phyloP scores from a whole-genome alignment of 176 grass and related monocot species.

The Avena atlantica region DNA sequence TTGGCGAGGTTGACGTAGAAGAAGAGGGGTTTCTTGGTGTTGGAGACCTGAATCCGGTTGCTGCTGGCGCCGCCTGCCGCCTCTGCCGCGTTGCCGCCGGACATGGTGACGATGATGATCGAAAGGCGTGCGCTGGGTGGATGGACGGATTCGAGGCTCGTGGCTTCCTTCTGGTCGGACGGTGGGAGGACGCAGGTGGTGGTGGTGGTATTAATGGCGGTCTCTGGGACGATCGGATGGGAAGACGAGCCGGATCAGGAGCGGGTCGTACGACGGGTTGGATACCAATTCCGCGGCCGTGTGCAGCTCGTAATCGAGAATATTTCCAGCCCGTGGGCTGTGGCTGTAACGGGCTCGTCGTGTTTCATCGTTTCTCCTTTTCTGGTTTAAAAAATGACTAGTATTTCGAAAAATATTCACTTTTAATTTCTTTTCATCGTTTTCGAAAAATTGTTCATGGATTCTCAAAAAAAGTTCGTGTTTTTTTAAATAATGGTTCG shows the following conservation, averaged over 20 bases:
- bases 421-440: too few relatives aligned
- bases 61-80: neutral
- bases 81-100: constrained; percentile 27
- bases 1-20: constrained; percentile 94
- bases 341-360: too few relatives aligned
- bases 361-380: neutral
- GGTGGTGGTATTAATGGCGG: constrained; percentile 23
- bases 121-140: neutral
- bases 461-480: too few relatives aligned
- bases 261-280: constrained; percentile 5
- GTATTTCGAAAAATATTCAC: too few relatives aligned
- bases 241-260: constrained; percentile 29
- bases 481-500: too few relatives aligned
- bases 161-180: neutral
- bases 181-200: neutral
- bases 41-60: constrained; percentile 86
- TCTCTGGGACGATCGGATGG: neutral
- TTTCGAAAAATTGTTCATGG: too few relatives aligned
- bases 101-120: neutral
- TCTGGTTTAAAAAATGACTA: too few relatives aligned
- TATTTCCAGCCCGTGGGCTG: neutral
- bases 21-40: constrained; percentile 83
- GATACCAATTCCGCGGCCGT: neutral
- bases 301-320: neutral
- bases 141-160: neutral